Evolutionary conservation across 2,329 filamentous ascomycete species (phyloP), one percentile per base, ranked within the genome.

Genomic region (Trichoderma breve): DNA sequence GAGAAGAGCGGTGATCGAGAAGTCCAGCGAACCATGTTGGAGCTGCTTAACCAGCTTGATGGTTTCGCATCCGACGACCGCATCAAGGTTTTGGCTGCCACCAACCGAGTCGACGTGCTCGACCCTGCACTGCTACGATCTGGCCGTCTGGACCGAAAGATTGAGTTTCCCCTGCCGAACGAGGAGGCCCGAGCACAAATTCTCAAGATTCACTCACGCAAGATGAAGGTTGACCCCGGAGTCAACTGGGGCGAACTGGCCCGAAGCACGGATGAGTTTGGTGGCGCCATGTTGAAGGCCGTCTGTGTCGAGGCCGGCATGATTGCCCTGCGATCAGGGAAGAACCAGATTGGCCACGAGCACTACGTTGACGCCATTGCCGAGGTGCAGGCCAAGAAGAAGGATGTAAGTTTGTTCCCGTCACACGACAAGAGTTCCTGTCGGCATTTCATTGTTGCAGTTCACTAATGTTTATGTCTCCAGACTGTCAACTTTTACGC

Each of bases 301-400:
- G 96, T 99, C 26, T 99, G 96, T 82, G 96, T 99, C 30, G 96
- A 99, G 85, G 96, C 96, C 66, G 96, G 96, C 81, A 99, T 99
- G 96, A 99, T 99, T 84, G 96, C 96, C 32, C 86, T 99, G 79
- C 90, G 96, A 77, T 94, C 92, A 82, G 96, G 96, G 73, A 95
- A 97, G 87, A 94, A 92, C 84, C 98, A 98, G 88, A 96, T 99
- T 80, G 93, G 92, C 73, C 96, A 99, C 81, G 96, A 99, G 86
- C 94, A 99, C 83, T 99, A 98, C 80, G 96, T 99, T 65, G 96
- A 99, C 86, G 96, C 96, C 73, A 98, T 99, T 82, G 89, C 94
- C 47, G 96, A 99, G 84, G 96, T 99, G 77, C 94, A 95, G 82
- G 91, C 92, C 74, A 92, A 97, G 91, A 97, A 97, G 92, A 97